Base-by-base conservation (phyloP, 495 filamentous ascomycete genomes). In the Neurospora sp. region DNA sequence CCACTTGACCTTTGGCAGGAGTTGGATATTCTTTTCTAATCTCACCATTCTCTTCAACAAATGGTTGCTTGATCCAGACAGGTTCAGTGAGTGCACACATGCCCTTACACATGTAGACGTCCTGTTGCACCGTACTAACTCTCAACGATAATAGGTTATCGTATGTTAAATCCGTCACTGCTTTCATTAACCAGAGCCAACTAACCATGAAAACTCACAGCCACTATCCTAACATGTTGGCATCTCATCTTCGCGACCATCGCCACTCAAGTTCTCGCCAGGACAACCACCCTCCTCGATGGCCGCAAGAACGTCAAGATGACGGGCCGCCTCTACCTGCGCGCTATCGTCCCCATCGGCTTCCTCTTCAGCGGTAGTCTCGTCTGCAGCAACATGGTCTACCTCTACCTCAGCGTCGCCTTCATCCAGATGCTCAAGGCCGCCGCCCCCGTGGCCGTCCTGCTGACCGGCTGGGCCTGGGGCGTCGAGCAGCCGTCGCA, bases 41-140 rank as follows among this genome's bases (percentile, higher is more conserved):
- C 86, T 88, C 74, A 93, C 94, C 73, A 97, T 98, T 75, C 81
- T 98, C 71, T 98, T 97, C 88, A 97, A 98, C 88, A 97, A 97
- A 84, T 94, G 92, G 86, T 89, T 98, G 66, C 86, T 97, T 70
- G 87, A 91, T 78, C 89, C 86, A 75, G 85, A 86, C 76, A 87
- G 91, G 71, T 97, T 97, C 83, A 87, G 93, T 96, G 84, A 89
- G 93, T 88, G 38, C 37, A 70, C 71, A 21, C 40, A 21, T 69
- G 39, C 19, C 36, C 48, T 37, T 71, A 70, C 62, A 17, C 43
- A 73, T 31, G 19, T 34, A 40, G 6, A 17, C 10, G 11, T 28
- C 15, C 7, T 28, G 39, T 17, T 37, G 45, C 40, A 73, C 8
- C 19, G 72, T 73, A 74, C 76, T 78, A 74, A 74, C 75, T 39